Base-by-base conservation (phyloP, 352 stramenopile species). In the Plasmopara muralis region DNA sequence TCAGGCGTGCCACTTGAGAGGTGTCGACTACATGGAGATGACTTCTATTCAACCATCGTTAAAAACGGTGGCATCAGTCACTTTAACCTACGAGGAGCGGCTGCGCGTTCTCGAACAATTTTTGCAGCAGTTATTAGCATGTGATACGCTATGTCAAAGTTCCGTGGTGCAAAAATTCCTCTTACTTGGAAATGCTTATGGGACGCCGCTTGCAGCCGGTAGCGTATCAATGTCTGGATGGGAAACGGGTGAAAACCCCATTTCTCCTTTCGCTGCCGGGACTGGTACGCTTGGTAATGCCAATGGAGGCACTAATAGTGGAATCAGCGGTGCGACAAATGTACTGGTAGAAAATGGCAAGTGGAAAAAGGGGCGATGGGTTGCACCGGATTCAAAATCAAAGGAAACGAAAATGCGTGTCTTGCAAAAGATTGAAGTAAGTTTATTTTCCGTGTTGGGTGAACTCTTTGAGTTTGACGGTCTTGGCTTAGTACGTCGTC, bases 391-490 rank as follows among this genome's bases (percentile, higher is more conserved):
- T 30, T 63, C 60, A 16, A 87, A 78, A 54, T 80, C 75, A 8
- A 89, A 89, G 54, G 78, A 85, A 46, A 82, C 77, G 16, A 91
- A 90, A 59, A 88, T 93, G 69, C 72, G 73, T 41, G 66, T 89
- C 28, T 60, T 93, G 44, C 83, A 90, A 55, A 70, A 84, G 47
- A 74, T 90, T 35, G 83, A 93, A 62, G 77, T 87, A 47, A 85
- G 74, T 55, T 53, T 93, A 14, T 89, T 90, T 43, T 70, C 80
- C 9, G 66, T 85, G 12, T 47, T 89, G 18, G 72, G 84, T 49
- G 83, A 93, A 48, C 57, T 90, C 34, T 92, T 93, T 43, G 83
- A 93, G 61, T 87, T 93, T 43, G 81, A 93, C 53, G 83, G 81
- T 34, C 83, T 93, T n/a, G 72, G 77, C 20, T 58, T 91, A 48